Conservation (phyloP, 306 rosid genomes). For the Fragaria vesca region DNA sequence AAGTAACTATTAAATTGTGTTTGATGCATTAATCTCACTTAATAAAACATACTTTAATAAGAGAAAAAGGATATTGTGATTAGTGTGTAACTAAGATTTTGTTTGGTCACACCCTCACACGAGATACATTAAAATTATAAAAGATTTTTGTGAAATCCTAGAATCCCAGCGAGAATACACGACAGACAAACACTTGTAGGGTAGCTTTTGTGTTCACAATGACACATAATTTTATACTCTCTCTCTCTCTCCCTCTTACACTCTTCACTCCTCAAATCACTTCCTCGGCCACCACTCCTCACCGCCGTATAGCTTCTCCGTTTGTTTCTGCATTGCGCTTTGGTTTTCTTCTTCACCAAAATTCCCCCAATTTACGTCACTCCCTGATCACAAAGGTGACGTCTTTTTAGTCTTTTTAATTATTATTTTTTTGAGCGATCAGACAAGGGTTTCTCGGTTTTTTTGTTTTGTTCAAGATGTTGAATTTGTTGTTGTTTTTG, state of each 20-base stretch:
- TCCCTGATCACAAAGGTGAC: slow-evolving; percentile 7
- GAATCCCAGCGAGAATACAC: neutral
- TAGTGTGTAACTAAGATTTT: too few relatives aligned
- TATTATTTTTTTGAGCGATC: neutral
- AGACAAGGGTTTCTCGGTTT: neutral
- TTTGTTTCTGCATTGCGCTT: neutral
- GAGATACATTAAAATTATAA: too few relatives aligned
- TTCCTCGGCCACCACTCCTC: neutral
- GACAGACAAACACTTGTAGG: neutral
- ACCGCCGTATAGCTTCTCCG: neutral
- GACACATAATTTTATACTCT: neutral
- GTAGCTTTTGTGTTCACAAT: neutral
- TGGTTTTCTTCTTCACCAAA: neutral
- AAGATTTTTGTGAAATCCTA: neutral
- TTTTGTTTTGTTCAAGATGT: neutral
- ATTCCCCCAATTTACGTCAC: neutral
- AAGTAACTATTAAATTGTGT: too few relatives aligned
- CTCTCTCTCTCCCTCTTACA: neutral
- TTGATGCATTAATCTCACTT: too few relatives aligned
- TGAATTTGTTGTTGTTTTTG: neutral
- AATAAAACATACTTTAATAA: too few relatives aligned
- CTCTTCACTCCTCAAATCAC: neutral
- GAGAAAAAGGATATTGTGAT: too few relatives aligned
- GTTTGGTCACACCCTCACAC: too few relatives aligned
- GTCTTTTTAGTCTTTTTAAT: neutral